phyloP scores from a whole-genome alignment of 2,329 filamentous ascomycete genomes.

The Cladosporium phlei region DNA sequence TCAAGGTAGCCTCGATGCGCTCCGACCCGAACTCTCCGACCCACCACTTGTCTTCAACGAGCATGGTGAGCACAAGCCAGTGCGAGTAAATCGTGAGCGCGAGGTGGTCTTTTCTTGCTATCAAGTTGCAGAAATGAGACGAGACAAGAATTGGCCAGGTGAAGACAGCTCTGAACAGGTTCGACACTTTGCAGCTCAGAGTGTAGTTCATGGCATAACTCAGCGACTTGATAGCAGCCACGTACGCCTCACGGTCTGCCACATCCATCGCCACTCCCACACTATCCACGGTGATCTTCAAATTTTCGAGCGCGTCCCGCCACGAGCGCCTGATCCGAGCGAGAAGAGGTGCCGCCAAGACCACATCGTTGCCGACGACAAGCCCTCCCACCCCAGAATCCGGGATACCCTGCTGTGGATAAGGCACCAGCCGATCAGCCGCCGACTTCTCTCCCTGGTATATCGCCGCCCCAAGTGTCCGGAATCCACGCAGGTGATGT shows the following conservation, averaged over 20 bases:
- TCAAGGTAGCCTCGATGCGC: no score
- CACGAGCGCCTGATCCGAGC: not conserved
- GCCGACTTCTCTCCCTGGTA: not conserved
- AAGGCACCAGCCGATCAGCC: not conserved
- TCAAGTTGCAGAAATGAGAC: not conserved
- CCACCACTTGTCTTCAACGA: conserved; percentile 9
- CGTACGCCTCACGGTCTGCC: not conserved
- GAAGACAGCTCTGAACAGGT: conserved; percentile 11
- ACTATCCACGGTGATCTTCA: not conserved
- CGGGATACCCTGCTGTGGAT: conserved; percentile 1
- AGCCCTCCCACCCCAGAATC: not conserved
- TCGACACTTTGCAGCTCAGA: not conserved
- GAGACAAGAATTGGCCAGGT: conserved; percentile 10
- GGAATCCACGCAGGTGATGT: not conserved
- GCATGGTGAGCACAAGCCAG: conserved; percentile 12
- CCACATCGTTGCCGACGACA: no score
- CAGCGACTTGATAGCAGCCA: not conserved
- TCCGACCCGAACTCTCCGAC: conserved; percentile 6
- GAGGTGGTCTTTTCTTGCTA: not conserved
- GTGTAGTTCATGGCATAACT: not conserved
- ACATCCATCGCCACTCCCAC: not conserved
- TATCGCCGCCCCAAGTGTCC: not conserved
- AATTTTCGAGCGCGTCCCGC: not conserved
- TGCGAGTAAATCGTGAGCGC: conserved; percentile 8
- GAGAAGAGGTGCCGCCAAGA: no score